phyloP scores from a whole-genome alignment of 1,284 basidiomycete genomes.

The Irpex lacteus region DNA sequence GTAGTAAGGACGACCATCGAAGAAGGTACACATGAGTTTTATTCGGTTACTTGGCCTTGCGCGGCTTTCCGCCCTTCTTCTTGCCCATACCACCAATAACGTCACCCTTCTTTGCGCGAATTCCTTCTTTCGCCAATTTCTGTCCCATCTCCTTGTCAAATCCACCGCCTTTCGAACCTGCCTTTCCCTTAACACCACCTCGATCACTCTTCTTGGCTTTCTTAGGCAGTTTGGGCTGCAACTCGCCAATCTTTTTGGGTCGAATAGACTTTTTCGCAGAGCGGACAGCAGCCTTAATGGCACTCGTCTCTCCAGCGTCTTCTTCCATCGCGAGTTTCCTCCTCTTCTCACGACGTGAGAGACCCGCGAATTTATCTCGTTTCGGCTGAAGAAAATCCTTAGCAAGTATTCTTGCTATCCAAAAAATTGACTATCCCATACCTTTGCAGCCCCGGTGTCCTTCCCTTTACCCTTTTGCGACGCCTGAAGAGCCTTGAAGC shows the following conservation, averaged over 20 bases:
- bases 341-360: constrained; percentile 82
- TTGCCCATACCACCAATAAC: constrained; percentile 45
- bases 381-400: constrained; percentile 54
- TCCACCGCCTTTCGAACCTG: constrained; percentile 10
- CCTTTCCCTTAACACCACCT: constrained; percentile 16
- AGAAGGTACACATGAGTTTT: not conserved
- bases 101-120: constrained; percentile 37
- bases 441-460: constrained; percentile 26
- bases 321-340: constrained; percentile 83
- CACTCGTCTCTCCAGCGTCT: constrained; percentile 52
- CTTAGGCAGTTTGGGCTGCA: constrained; percentile 21
- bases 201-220: constrained; percentile 23
- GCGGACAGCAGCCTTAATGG: constrained; percentile 74
- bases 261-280: constrained; percentile 78
- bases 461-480: constrained; percentile 21
- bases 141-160: constrained; percentile 36
- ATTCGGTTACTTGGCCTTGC: constrained; percentile 28
- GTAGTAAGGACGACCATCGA: not conserved
- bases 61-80: constrained; percentile 41
- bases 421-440: constrained; percentile 12
- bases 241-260: constrained; percentile 52
- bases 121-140: constrained; percentile 30
- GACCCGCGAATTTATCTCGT: constrained; percentile 78
- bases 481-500: constrained; percentile 29
- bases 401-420: not conserved